phyloP scores from a whole-genome alignment of 176 grass and related monocot species.

The Phoenix dactylifera region DNA sequence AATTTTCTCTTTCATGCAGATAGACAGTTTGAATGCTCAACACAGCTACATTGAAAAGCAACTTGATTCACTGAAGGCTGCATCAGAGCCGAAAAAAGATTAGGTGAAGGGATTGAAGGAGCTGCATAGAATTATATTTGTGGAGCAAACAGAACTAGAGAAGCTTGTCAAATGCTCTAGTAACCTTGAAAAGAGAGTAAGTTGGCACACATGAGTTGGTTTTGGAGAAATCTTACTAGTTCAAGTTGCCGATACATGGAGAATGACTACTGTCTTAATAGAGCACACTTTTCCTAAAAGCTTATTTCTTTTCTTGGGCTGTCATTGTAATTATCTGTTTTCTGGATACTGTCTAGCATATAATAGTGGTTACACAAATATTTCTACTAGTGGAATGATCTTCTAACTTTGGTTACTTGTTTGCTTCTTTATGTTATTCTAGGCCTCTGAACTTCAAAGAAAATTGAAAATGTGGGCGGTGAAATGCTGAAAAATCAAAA shows the following conservation, averaged over 20 bases:
- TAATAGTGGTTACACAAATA: too few species aligned
- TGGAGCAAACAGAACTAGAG: constrained; percentile 54
- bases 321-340: too few species aligned
- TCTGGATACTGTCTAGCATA: too few species aligned
- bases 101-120: constrained; percentile 59
- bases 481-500: constrained; percentile 85
- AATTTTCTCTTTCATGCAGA: constrained; percentile 30
- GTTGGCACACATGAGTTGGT: constrained; percentile 7
- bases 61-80: constrained; percentile 58
- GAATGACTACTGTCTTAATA: too few species aligned
- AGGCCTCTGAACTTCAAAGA: constrained; percentile 93
- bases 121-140: constrained; percentile 47
- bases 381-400: too few species aligned
- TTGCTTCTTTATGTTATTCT: constrained; percentile 6
- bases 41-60: constrained; percentile 64
- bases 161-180: constrained; percentile 70
- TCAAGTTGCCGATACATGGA: background rate
- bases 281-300: too few species aligned
- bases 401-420: background rate
- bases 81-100: constrained; percentile 62
- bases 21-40: constrained; percentile 71
- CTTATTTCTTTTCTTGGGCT: too few species aligned
- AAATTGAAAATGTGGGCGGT: constrained; percentile 90
- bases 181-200: constrained; percentile 80
- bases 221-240: background rate